Percentiles rank a stretch among this genome's conserved stretches.
Conservation (phyloP, 1,284 basidiomycete species). For the Ceratobasidium sp. region DNA sequence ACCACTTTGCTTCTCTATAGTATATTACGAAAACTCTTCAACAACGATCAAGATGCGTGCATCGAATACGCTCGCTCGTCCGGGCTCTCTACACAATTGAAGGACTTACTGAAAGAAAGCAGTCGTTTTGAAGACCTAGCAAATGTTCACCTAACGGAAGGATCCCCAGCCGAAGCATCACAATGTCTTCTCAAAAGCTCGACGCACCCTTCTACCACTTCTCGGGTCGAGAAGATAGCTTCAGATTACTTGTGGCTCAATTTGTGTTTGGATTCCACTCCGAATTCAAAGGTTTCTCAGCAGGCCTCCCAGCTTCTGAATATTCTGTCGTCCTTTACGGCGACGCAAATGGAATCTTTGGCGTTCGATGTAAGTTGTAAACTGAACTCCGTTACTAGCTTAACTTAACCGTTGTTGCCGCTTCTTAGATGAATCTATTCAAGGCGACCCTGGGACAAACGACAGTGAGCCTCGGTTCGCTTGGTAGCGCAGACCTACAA, state of each 20-base stretch:
- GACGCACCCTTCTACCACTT: neutral
- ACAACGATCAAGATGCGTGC: slow-evolving; percentile 15
- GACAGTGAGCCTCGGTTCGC: neutral
- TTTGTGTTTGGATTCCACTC: slow-evolving; percentile 15
- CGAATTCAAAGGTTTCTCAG: neutral
- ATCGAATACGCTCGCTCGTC: slow-evolving; percentile 32
- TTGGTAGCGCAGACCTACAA: neutral
- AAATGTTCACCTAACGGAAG: slow-evolving; percentile 24
- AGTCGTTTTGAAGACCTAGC: slow-evolving; percentile 28
- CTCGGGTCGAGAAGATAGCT: slow-evolving; percentile 12
- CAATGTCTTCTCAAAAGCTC: slow-evolving; percentile 11
- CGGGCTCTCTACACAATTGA: slow-evolving; percentile 13
- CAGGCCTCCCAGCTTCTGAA: slow-evolving; percentile 7
- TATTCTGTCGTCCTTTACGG: neutral
- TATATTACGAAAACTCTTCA: slow-evolving; percentile 15
- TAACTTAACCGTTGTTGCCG: neutral
- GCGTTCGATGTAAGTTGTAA: slow-evolving; percentile 8
- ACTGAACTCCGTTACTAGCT: neutral
- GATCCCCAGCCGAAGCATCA: slow-evolving; percentile 16
- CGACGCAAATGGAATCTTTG: neutral
- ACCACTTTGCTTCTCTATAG: neutral
- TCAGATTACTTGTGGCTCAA: slow-evolving; percentile 21
- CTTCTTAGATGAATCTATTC: neutral
- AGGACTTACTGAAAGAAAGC: slow-evolving; percentile 27
- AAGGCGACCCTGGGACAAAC: slow-evolving; percentile 2